A percentile compares a stretch with the other conserved stretches of the same genome.
phyloP scores from a whole-genome alignment of 192 early-diverging fungal genomes.

The Neocallimastix lanati region DNA sequence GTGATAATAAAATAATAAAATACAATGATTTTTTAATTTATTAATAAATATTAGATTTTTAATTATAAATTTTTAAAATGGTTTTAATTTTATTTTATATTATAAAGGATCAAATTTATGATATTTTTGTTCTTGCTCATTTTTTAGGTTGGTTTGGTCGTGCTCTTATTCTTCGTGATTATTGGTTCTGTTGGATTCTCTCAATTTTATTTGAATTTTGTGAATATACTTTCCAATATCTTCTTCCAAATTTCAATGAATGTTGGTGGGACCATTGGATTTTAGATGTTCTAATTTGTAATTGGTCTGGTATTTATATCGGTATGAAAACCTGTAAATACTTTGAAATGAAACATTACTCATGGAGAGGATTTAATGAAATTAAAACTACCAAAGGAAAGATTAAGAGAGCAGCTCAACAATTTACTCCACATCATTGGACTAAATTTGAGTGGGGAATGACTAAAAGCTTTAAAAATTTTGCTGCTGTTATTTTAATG shows the following conservation, averaged over 20 bases:
- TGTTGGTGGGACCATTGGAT: conserved; percentile 99
- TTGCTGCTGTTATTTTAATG: conserved; percentile 52
- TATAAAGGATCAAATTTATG: conserved; percentile 48
- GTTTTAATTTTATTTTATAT: no score
- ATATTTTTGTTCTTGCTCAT: conserved; percentile 87
- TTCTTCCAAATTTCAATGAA: conserved; percentile 92
- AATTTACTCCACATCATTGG: conserved; percentile 92
- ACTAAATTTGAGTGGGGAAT: conserved; percentile 80
- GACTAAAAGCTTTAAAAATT: conserved; percentile 75
- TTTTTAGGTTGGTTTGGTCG: conserved; percentile 86
- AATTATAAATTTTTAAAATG: not conserved
- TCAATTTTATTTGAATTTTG: conserved; percentile 85
- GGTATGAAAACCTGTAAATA: conserved; percentile 97
- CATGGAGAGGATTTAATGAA: conserved; percentile 76
- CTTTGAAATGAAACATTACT: conserved; percentile 89
- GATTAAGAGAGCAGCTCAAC: conserved; percentile 64
- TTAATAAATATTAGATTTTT: conserved; percentile 1
- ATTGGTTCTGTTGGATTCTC: conserved; percentile 90
- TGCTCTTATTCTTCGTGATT: conserved; percentile 79
- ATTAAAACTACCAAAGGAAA: conserved; percentile 74
- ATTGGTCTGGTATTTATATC: conserved; percentile 82
- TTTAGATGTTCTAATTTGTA: conserved; percentile 75
- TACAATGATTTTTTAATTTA: no score
- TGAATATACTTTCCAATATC: conserved; percentile 89
- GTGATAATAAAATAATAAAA: no score